A percentile compares a stretch with the other conserved stretches of the same genome.
phyloP scores from a whole-genome alignment of 202 grass and related monocot genomes.

The Saccharum hybrid region DNA sequence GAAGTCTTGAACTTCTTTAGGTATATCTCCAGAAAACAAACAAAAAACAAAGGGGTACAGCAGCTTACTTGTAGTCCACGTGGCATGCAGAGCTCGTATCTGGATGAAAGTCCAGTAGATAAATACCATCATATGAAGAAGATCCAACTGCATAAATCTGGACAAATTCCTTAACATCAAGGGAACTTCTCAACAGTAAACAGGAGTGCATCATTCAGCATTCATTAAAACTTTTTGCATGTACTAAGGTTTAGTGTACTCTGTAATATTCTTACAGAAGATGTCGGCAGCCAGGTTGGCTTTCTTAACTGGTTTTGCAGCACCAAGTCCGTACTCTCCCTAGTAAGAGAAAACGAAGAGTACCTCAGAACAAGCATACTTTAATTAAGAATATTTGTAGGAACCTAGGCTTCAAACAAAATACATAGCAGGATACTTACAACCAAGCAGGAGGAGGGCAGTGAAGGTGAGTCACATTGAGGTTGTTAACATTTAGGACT shows the following conservation, averaged over 20 bases:
- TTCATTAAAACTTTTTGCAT: background rate
- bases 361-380: constrained; percentile 26
- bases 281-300: constrained; percentile 71
- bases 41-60: constrained; percentile 20
- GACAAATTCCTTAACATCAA: constrained; percentile 32
- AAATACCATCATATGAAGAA: constrained; percentile 61
- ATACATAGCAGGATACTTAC: constrained; percentile 57
- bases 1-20: constrained; percentile 18
- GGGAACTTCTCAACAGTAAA: constrained; percentile 16
- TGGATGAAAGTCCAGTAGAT: constrained; percentile 87
- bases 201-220: constrained; percentile 16
- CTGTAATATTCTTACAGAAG: constrained; percentile 61
- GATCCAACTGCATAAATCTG: constrained; percentile 89
- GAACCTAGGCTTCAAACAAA: constrained; percentile 37
- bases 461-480: constrained; percentile 83
- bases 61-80: constrained; percentile 76
- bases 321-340: constrained; percentile 49
- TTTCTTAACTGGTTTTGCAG: constrained; percentile 54
- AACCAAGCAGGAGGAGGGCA: constrained; percentile 93
- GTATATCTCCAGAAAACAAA: constrained; percentile 31
- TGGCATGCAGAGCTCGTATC: constrained; percentile 77
- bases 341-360: constrained; percentile 44
- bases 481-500: constrained; percentile 69
- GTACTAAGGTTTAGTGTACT: constrained; percentile 39
- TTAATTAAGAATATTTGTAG: constrained; percentile 6